phyloP scores from a whole-genome alignment of 2,329 filamentous ascomycete genomes.

The Xylariomycetidae sp. region DNA sequence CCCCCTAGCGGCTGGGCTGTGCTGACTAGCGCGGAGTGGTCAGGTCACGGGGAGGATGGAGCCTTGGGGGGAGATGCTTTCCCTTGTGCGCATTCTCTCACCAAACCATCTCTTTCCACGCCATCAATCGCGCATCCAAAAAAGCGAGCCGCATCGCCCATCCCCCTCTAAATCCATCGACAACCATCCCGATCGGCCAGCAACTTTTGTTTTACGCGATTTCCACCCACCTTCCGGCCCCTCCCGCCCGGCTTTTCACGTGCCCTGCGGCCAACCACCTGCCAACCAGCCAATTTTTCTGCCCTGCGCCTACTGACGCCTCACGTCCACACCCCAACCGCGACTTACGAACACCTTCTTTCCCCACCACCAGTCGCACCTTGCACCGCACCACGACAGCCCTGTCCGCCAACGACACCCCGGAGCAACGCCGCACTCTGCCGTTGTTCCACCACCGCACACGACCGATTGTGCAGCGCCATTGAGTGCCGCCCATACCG shows the following conservation, averaged over 20 bases:
- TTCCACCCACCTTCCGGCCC: slow-evolving; percentile 40
- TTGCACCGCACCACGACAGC: not conserved
- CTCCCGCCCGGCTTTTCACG: slow-evolving; percentile 28
- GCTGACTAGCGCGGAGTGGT: slow-evolving; percentile 17
- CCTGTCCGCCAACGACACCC: not conserved
- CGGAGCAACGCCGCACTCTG: slow-evolving; percentile 11
- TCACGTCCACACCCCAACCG: slow-evolving; percentile 6
- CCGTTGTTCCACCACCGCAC: slow-evolving; percentile 10
- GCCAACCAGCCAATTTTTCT: slow-evolving; percentile 18
- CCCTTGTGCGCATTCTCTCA: slow-evolving; percentile 28
- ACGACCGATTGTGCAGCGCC: slow-evolving; percentile 7
- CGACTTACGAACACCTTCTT: slow-evolving; percentile 1
- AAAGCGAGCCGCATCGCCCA: slow-evolving; percentile 49
- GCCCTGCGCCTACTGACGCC: slow-evolving; percentile 24
- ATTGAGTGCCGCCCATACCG: slow-evolving; percentile 2
- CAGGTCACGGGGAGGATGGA: slow-evolving; percentile 28
- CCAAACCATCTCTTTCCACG: slow-evolving; percentile 31
- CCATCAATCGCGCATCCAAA: slow-evolving; percentile 52
- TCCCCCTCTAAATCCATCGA: slow-evolving; percentile 54
- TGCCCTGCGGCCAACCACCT: slow-evolving; percentile 26
- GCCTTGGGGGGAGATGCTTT: slow-evolving; percentile 22
- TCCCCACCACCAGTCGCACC: slow-evolving; percentile 8
- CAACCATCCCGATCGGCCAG: slow-evolving; percentile 48
- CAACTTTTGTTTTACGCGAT: slow-evolving; percentile 49
- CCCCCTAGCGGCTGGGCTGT: slow-evolving; percentile 10